phyloP scores from a whole-genome alignment of 108 stramenopile genomes.

The Phaeodactylum tricornutum region DNA sequence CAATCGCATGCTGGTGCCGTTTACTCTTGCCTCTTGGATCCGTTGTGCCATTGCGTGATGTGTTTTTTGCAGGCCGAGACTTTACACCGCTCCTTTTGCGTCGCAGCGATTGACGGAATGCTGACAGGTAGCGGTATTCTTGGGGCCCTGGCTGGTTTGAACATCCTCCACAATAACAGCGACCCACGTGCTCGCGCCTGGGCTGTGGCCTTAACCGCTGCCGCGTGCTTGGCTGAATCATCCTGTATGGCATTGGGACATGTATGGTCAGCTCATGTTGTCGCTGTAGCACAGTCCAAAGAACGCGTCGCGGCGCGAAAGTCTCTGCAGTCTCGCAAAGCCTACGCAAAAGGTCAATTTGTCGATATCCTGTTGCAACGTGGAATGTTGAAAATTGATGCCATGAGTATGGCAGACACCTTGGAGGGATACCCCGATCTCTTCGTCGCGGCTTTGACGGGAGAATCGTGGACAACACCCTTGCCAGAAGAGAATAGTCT shows the following conservation, averaged over 20 bases:
- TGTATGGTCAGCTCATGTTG: conserved; percentile 56
- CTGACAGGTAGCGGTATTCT: conserved; percentile 58
- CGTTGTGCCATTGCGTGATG: background rate
- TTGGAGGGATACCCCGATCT: conserved; percentile 78
- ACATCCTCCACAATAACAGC: conserved; percentile 13
- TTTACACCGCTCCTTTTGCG: conserved; percentile 55
- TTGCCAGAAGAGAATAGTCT: background rate
- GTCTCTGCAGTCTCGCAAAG: conserved; percentile 25
- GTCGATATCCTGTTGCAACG: conserved; percentile 46
- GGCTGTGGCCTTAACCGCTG: conserved; percentile 18
- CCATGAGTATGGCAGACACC: conserved; percentile 75
- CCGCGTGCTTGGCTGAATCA: conserved; percentile 55
- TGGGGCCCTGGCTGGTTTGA: conserved; percentile 50
- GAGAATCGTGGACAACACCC: no score
- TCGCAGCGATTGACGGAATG: conserved; percentile 71
- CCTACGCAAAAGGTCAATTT: conserved; percentile 53
- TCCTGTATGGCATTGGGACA: conserved; percentile 74
- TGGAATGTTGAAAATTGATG: conserved; percentile 83
- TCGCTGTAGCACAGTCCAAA: conserved; percentile 17
- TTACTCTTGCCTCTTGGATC: background rate
- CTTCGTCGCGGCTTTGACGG: conserved; percentile 61
- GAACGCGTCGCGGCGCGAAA: conserved; percentile 35
- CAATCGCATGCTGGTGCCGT: background rate
- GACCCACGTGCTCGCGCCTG: background rate
- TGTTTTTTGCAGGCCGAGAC: conserved; percentile 5